These are phyloP conservation scores for Cordyceps javanica DNA, from an alignment of 2,329 filamentous ascomycete genomes.

Conservation along the genomic window DNA sequence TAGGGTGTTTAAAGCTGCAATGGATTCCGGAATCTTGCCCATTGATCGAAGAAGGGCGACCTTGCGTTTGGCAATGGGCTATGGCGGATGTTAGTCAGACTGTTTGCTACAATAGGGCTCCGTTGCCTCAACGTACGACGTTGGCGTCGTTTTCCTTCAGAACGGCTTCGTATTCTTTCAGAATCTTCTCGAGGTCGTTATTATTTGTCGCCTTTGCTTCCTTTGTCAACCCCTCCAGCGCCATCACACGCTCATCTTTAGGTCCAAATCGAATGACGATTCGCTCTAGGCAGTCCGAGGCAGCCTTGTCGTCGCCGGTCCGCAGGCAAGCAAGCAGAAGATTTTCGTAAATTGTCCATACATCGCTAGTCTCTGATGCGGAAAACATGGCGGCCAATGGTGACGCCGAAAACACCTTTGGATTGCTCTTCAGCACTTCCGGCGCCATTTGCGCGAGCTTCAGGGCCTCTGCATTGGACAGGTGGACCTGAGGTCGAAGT, in stretches of 20 bases:
- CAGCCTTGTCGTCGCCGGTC: conserved; percentile 74
- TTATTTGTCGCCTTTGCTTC: conserved; percentile 71
- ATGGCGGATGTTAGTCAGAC: background rate
- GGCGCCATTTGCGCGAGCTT: conserved; percentile 57
- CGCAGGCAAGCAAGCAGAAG: conserved; percentile 77
- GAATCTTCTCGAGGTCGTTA: conserved; percentile 58
- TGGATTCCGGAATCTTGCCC: conserved; percentile 64
- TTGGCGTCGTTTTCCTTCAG: conserved; percentile 72
- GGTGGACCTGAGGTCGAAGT: conserved; percentile 49
- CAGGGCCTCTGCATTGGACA: conserved; percentile 50
- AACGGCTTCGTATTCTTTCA: conserved; percentile 72
- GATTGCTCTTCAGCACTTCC: conserved; percentile 45
- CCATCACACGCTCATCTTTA: conserved; percentile 80
- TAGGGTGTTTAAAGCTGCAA: conserved; percentile 65
- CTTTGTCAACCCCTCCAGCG: conserved; percentile 72
- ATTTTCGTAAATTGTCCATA: conserved; percentile 84
- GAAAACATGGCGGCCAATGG: conserved; percentile 48
- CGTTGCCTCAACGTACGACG: conserved; percentile 14
- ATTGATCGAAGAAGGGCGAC: conserved; percentile 73
- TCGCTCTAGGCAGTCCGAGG: conserved; percentile 66
- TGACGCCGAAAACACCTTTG: conserved; percentile 49
- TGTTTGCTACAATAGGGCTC: background rate
- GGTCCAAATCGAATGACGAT: conserved; percentile 75
- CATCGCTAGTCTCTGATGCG: conserved; percentile 64
- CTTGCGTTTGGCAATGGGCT: conserved; percentile 81